phyloP scores from a whole-genome alignment of 1,284 basidiomycete genomes.

The Apiotrichum sp. region DNA sequence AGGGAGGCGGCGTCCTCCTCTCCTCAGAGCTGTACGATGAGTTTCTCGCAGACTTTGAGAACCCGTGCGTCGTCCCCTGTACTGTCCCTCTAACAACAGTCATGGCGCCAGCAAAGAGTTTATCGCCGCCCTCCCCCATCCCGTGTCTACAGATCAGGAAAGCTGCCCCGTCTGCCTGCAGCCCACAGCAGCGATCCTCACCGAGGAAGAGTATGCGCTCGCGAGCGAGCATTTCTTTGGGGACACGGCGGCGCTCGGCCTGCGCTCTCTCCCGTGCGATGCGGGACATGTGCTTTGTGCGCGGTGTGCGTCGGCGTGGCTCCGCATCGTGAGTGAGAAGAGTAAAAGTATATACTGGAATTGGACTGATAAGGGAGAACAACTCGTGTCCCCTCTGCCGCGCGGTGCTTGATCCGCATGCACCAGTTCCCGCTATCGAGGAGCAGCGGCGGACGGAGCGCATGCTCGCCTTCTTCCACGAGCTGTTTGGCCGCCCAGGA shows the following conservation, averaged over 20 bases:
- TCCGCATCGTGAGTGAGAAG: conserved; percentile 11
- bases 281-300: conserved; percentile 19
- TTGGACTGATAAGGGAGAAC: conserved; percentile 9
- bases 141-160: background rate
- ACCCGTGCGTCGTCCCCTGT: conserved; percentile 7
- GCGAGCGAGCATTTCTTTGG: conserved; percentile 17
- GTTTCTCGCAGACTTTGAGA: conserved; percentile 9
- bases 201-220: conserved; percentile 25
- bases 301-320: conserved; percentile 15
- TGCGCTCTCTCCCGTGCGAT: conserved; percentile 15
- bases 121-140: conserved; percentile 14
- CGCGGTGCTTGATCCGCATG: conserved; percentile 11
- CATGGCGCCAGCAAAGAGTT: conserved; percentile 13
- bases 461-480: conserved; percentile 17
- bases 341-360: too few relatives aligned
- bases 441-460: conserved; percentile 16
- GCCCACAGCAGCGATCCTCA: conserved; percentile 13
- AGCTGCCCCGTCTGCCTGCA: conserved; percentile 21
- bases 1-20: too few relatives aligned
- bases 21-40: conserved; percentile 9
- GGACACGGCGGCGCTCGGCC: conserved; percentile 13
- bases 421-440: conserved; percentile 6
- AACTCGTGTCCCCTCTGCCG: conserved; percentile 22
- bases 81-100: background rate
- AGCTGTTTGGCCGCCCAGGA: conserved; percentile 10